These are phyloP conservation scores for Tarenaya hassleriana DNA, from an alignment of 345 rosid genomes.

Conservation along the genomic window DNA sequence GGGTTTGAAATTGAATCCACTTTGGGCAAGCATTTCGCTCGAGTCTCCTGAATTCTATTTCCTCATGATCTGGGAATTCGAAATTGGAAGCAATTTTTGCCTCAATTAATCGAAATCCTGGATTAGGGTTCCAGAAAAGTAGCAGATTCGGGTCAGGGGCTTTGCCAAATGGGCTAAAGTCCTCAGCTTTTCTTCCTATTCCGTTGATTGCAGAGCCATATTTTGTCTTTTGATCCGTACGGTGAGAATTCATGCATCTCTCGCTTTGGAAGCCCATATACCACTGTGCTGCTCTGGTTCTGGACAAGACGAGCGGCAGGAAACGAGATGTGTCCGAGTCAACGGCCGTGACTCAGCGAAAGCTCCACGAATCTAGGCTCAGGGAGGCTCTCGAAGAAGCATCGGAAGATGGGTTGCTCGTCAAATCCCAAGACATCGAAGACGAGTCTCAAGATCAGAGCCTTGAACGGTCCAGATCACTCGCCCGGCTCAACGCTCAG, in stretches of 20 bases:
- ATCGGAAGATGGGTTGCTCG: constrained; percentile 83
- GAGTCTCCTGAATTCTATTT: constrained; percentile 16
- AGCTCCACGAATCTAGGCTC: constrained; percentile 74
- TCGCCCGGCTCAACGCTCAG: constrained; percentile 90
- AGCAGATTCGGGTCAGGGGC: not conserved
- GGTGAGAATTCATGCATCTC: constrained; percentile 59
- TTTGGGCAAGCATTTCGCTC: constrained; percentile 17
- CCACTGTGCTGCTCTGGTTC: constrained; percentile 85
- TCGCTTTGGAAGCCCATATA: constrained; percentile 98
- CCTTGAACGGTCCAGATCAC: constrained; percentile 88
- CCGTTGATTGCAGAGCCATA: not conserved
- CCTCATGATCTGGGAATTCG: constrained; percentile 19
- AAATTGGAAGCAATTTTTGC: constrained; percentile 10
- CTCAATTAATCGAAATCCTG: constrained; percentile 2
- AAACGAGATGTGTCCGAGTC: constrained; percentile 59
- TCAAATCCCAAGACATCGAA: constrained; percentile 76
- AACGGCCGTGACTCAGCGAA: constrained; percentile 36
- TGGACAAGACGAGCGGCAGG: constrained; percentile 71
- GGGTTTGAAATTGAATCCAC: constrained; percentile 3
- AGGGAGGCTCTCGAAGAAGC: constrained; percentile 96
- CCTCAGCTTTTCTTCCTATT: not conserved
- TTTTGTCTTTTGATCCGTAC: not conserved
- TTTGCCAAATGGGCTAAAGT: not conserved
- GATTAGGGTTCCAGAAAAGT: constrained; percentile 7
- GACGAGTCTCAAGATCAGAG: constrained; percentile 48